phyloP scores from a whole-genome alignment of 352 stramenopile species.

The Plasmopara muralis region DNA sequence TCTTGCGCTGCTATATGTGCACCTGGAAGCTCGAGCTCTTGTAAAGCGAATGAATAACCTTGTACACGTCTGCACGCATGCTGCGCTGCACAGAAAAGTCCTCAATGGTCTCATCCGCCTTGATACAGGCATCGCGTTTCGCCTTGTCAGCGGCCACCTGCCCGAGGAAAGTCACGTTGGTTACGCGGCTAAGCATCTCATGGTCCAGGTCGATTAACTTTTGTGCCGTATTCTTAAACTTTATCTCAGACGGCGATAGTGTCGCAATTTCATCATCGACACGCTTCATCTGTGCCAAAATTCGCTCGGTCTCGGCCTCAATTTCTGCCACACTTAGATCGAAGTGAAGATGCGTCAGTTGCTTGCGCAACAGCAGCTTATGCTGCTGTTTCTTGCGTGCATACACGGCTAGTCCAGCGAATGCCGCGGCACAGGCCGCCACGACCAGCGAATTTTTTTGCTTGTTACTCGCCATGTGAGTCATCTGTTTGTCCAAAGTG shows the following conservation, averaged over 20 bases:
- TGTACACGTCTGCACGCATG: slow-evolving; percentile 84
- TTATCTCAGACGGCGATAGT: slow-evolving; percentile 31
- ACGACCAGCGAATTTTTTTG: slow-evolving; percentile 59
- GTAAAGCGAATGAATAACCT: slow-evolving; percentile 51
- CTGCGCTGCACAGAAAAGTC: slow-evolving; percentile 66
- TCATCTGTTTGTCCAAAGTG: not conserved
- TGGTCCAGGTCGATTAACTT: slow-evolving; percentile 78
- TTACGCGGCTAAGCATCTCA: slow-evolving; percentile 78
- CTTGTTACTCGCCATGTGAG: slow-evolving; percentile 35
- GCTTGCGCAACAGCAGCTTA: slow-evolving; percentile 35
- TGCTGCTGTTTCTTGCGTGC: slow-evolving; percentile 37
- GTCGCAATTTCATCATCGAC: slow-evolving; percentile 67
- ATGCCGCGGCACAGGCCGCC: slow-evolving; percentile 33
- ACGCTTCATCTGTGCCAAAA: slow-evolving; percentile 60
- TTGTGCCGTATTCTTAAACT: slow-evolving; percentile 66
- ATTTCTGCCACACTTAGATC: slow-evolving; percentile 72
- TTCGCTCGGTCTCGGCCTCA: slow-evolving; percentile 50
- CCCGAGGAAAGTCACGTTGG: slow-evolving; percentile 80
- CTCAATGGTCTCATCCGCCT: slow-evolving; percentile 74
- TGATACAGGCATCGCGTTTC: slow-evolving; percentile 74
- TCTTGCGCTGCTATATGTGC: not conserved
- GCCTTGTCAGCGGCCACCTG: slow-evolving; percentile 61
- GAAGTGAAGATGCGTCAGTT: slow-evolving; percentile 62
- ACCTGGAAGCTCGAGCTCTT: slow-evolving; percentile 42
- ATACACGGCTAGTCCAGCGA: slow-evolving; percentile 48